Evolutionary conservation across 345 rosid species (phyloP).

Genomic region (Barbarea vulgaris): DNA sequence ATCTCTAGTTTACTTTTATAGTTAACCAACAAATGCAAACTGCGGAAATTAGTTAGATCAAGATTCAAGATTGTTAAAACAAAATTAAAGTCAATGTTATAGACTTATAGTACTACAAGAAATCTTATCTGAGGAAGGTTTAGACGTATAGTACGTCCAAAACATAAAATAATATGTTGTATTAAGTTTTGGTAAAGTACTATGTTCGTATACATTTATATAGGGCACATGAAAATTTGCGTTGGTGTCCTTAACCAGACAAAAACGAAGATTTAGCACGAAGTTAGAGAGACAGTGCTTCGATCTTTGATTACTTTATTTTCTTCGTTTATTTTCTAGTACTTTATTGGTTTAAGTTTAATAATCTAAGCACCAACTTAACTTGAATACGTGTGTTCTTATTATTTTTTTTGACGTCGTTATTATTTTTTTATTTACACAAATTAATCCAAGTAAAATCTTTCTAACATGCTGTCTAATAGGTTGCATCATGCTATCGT

Average conservation of each 20-base stretch:
- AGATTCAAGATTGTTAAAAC: background rate
- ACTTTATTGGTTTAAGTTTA: background rate
- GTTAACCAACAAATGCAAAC: background rate
- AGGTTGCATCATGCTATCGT: background rate
- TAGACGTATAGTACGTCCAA: conserved; percentile 3
- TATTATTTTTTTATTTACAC: no score
- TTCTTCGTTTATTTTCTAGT: background rate
- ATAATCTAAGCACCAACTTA: background rate
- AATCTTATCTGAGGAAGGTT: background rate
- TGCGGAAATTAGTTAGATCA: background rate
- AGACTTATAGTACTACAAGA: background rate
- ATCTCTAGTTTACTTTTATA: background rate
- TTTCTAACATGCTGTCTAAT: background rate
- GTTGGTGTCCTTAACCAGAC: conserved; percentile 19
- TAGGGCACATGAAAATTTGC: background rate
- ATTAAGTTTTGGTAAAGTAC: background rate
- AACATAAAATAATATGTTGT: background rate
- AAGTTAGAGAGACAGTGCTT: conserved; percentile 21
- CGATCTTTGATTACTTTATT: background rate
- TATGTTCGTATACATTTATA: background rate
- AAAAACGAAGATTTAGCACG: conserved; percentile 25
- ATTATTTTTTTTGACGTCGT: no score
- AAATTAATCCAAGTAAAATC: background rate
- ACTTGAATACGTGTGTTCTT: background rate
- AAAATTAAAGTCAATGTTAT: background rate